Percentiles rank a stretch among this genome's conserved stretches.
These are phyloP conservation scores for Sclerospora graminicola DNA, from an alignment of 352 stramenopile genomes.

Conservation along the genomic window DNA sequence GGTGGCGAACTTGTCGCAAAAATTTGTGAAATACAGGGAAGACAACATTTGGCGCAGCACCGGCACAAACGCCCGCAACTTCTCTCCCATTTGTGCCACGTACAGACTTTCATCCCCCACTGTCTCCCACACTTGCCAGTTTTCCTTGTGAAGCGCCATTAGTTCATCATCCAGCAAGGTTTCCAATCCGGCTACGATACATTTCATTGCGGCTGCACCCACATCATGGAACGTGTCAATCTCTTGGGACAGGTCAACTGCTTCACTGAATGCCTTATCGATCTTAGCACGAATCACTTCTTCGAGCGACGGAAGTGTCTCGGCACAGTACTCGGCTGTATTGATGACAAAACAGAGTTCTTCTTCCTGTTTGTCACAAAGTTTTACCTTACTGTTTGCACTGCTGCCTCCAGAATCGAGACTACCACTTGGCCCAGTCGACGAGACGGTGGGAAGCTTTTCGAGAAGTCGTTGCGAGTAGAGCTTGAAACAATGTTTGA, in stretches of 20 bases:
- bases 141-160: slow-evolving; percentile 82
- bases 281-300: slow-evolving; percentile 96
- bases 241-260: slow-evolving; percentile 89
- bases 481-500: slow-evolving; percentile 70
- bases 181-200: slow-evolving; percentile 90
- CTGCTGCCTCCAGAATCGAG: slow-evolving; percentile 17
- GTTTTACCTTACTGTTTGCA: slow-evolving; percentile 31
- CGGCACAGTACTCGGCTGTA: slow-evolving; percentile 97
- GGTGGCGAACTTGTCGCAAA: slow-evolving; percentile 96
- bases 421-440: slow-evolving; percentile 1
- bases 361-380: slow-evolving; percentile 88
- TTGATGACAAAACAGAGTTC: slow-evolving; percentile 97
- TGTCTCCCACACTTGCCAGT: slow-evolving; percentile 91
- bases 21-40: slow-evolving; percentile 93
- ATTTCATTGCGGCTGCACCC: slow-evolving; percentile 89
- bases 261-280: slow-evolving; percentile 86
- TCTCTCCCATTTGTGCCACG: slow-evolving; percentile 89
- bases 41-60: slow-evolving; percentile 86
- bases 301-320: slow-evolving; percentile 92
- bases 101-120: slow-evolving; percentile 95
- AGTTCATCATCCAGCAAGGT: slow-evolving; percentile 87
- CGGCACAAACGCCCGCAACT: slow-evolving; percentile 88
- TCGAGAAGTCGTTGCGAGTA: slow-evolving; percentile 70
- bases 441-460: slow-evolving; percentile 46
- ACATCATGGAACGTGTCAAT: slow-evolving; percentile 95